A percentile compares a stretch with the other conserved stretches of the same genome.
Conservation (phyloP, 1,284 basidiomycete genomes). For the Apiotrichum brassicae region DNA sequence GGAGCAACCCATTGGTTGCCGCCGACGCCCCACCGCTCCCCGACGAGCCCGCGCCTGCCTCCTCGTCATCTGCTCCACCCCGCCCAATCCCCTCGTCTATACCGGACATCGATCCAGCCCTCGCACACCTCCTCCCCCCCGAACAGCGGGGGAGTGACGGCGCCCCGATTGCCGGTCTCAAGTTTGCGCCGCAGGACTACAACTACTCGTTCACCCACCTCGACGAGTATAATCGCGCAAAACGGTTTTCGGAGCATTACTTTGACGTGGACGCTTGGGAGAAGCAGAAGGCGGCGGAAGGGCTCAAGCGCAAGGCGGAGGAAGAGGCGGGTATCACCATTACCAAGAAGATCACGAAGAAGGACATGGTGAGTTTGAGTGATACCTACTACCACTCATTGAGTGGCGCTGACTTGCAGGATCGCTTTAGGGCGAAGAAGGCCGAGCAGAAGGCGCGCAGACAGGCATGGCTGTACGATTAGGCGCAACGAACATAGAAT, state of each 20-base stretch:
- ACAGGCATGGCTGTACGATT: conserved; percentile 81
- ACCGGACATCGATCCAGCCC: conserved; percentile 71
- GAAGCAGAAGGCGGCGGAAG: conserved; percentile 53
- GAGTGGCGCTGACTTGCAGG: conserved; percentile 53
- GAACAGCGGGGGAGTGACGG: conserved; percentile 48
- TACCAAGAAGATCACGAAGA: conserved; percentile 66
- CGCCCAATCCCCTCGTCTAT: conserved; percentile 5
- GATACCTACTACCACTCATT: no score
- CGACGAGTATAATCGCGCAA: conserved; percentile 73
- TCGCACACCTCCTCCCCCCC: conserved; percentile 74
- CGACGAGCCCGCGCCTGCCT: conserved; percentile 36
- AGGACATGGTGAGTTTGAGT: conserved; percentile 65
- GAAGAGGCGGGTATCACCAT: conserved; percentile 52
- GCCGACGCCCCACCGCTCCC: conserved; percentile 31
- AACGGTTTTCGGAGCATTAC: conserved; percentile 80
- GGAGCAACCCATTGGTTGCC: conserved; percentile 67
- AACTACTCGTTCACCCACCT: conserved; percentile 61
- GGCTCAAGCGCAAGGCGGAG: conserved; percentile 54
- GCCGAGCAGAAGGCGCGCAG: conserved; percentile 72
- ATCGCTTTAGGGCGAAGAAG: conserved; percentile 81
- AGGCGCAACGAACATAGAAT: conserved; percentile 7
- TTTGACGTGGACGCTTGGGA: conserved; percentile 83
- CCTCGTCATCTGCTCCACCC: conserved; percentile 48
- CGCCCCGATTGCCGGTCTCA: conserved; percentile 49
- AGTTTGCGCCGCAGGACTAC: conserved; percentile 55